Evolutionary conservation across 1,284 basidiomycete genomes (phyloP), one percentile per base, ranked within the genome.

Genomic region (Inonotus obliquus): DNA sequence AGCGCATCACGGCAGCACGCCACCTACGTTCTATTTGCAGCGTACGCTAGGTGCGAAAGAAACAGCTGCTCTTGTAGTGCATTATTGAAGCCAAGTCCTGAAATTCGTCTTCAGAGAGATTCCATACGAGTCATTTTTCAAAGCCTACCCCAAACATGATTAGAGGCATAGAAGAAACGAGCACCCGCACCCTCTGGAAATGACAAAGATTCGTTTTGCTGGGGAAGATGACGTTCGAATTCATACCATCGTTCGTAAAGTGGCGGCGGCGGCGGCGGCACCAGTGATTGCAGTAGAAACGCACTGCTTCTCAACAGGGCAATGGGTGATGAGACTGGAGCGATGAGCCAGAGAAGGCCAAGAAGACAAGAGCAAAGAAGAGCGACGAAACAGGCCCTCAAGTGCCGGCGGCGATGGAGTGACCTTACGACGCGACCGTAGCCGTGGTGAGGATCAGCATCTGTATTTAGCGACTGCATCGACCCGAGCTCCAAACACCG

Each of bases 31-130:
- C 56, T 63, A 23, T 66, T 65, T 25, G 65, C 35, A 2, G 48
- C 58, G 38, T 58, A 66, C 13, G 65, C 61, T 21, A 66, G 57
- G 49, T 66, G 62, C 13, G 60, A 54, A 37, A 65, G 60, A 25
- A 66, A 60, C 35, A 67, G 54, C 4, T 58, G 58, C 38, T 58
- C 61, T 41, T 61, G 60, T n/a, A 56, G 54, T n/a, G 35, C 58
- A 23, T 61, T 60, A 52, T 59, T 63, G 48, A 58, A 62, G 10
- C 54, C 56, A 21, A 60, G 51, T 17, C 54, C 54, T 58, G 39
- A n/a, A 25, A 44, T 14, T 56, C 14, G 14, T 37, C 49, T 17
- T 57, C 35, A 57, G 27, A 25, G 38, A 14, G 4, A 11, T 23
- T 29, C 10, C 11, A 29, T 25, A n/a, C 25, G 32, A 25, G 5